Conservation (phyloP, 2,329 filamentous ascomycete genomes). For the Gnomoniopsis smithogilvyi region DNA sequence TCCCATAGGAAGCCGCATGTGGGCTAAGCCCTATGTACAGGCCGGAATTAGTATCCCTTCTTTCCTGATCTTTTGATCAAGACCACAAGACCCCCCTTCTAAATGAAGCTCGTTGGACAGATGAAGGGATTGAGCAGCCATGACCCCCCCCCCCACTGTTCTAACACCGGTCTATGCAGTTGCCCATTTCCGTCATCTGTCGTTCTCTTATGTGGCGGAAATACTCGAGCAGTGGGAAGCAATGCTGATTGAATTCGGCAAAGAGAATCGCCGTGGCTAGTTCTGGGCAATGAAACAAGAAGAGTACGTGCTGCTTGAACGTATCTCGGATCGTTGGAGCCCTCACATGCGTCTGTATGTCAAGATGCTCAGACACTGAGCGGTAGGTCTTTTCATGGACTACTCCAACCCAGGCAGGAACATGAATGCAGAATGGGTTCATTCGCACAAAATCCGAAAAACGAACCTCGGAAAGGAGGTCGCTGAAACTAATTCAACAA, state of each 20-base stretch:
- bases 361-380: constrained; percentile 5
- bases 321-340: constrained; percentile 2
- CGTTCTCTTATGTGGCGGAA: background rate
- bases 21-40: too few species aligned
- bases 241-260: background rate
- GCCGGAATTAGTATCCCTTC: too few species aligned
- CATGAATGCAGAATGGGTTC: background rate
- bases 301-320: constrained; percentile 7
- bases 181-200: too few species aligned
- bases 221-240: background rate
- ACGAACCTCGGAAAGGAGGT: background rate
- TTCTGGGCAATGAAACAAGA: background rate
- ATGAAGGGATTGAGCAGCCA: too few species aligned
- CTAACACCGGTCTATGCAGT: background rate
- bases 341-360: background rate
- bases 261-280: background rate
- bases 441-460: background rate
- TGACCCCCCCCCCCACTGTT: background rate
- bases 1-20: too few species aligned
- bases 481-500: background rate
- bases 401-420: background rate
- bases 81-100: too few species aligned
- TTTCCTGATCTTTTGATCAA: too few species aligned
- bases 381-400: background rate
- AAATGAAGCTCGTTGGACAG: too few species aligned